Evolutionary conservation across 2,329 filamentous ascomycete species (phyloP), one percentile per base, ranked within the genome.

Genomic region (Bisporella sp.): DNA sequence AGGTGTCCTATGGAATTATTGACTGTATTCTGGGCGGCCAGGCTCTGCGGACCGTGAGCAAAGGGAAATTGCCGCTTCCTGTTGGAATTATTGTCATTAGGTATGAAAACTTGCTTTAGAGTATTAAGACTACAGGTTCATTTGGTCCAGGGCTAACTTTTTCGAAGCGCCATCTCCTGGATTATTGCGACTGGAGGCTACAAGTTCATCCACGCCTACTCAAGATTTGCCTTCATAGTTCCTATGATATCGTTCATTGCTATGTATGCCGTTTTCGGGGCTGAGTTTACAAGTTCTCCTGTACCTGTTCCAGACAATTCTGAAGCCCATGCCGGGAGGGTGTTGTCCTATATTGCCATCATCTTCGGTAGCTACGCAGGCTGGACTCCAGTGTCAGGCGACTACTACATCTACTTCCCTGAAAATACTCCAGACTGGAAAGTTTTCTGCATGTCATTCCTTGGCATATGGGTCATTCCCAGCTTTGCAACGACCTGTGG

Each of bases 21-120:
- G 92, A 93, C 62, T 78, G 81, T 49, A 90, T 93, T 55, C 86
- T 92, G 12, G 88, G 87, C 13, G 85, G 86, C 0, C 84, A 92
- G 65, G 76, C 92, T 5, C 75, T 93, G 58, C 76, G 88, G 50
- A 84, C 87, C 1, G 82, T 92, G 21, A 21, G 21, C 43, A 90
- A 89, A 63, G 63, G 67, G 43, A 67, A 77, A 46, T 81, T 91
- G 57, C 85, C 85, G 5, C 85, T 86, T 43, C 85, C 74, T 62
- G 87, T 85, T 1, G 87, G 87, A 21, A 85, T 93, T 54, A 68
- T 92, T 39, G 78, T 91, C 55, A 87, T 91, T 56, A 79, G 84
- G 7, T 64, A 82, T 47, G 78, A 76, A 57, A 89, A 85, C 0
- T 76, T 89, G 47, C 49, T 83, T 21, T 21, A 21, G 21, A 21